Base-by-base conservation (phyloP, 2,329 filamentous ascomycete genomes). In the Hypoxylon sp. region DNA sequence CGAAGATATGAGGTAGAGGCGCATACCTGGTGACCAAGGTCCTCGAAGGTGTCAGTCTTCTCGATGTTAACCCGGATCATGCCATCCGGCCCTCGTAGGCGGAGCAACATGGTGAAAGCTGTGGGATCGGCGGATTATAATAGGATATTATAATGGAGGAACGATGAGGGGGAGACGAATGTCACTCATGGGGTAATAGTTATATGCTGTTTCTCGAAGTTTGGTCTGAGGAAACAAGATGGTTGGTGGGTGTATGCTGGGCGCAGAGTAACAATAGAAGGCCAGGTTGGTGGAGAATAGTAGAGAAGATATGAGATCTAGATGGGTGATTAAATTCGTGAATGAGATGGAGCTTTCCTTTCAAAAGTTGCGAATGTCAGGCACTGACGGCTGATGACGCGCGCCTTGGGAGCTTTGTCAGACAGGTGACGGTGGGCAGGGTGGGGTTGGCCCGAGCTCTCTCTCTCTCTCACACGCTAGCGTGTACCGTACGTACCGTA, bases 81-180 rank as follows among this genome's bases (percentile, higher is more conserved):
- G 83, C 96, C 96, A 83, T 98, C 94, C 71, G 93, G 94, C 79
- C 94, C 94, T 76, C 94, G 91, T 74, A 97, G 92, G 80, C 94
- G 90, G 63, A 98, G 85, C 77, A 97, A 86, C 90, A 97, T 97
- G 71, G 78, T 82, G 78, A 46, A 46, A 29, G 29, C 29, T 44
- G 29, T 26, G 35, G 50, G 29, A 31, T 70, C 64, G 29, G 26
- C 17, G 33, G 47, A 37, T 53, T 54, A 24, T 51, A 59, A 13
- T 29, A 33, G 26, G 57, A 42, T 59, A 35, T 59, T 47, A 51
- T 37, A 33, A 48, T 46, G 35, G 35, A 33, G 54, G 29, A 31
- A 24, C 22, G 33, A 47, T 50, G 39, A 59, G 29, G 35, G 55
- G 44, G 24, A 48, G 26, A 42, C 14, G 44, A 4, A 51, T 33